Conservation (phyloP, 1,284 basidiomycete species). For the Trichosporon inkin region DNA sequence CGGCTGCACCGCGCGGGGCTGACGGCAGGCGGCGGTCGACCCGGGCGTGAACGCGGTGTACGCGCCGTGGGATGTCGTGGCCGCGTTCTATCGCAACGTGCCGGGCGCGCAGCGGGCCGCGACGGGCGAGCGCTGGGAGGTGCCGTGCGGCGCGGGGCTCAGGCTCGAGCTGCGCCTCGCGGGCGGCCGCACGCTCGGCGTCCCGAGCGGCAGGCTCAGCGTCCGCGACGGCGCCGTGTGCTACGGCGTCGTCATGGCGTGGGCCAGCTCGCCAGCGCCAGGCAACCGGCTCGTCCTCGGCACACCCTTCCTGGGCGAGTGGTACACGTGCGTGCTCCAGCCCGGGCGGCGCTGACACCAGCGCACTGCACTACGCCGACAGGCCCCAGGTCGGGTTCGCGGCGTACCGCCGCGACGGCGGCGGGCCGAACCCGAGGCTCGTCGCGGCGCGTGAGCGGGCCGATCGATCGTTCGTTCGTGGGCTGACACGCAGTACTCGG, state of each 20-base stretch:
- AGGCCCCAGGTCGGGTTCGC: constrained; percentile 42
- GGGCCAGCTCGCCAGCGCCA: constrained; percentile 38
- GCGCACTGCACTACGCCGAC: constrained; percentile 38
- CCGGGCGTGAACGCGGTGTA: constrained; percentile 43
- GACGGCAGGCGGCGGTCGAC: constrained; percentile 38
- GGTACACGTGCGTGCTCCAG: constrained; percentile 41
- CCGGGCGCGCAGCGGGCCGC: constrained; percentile 20
- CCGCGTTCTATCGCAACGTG: constrained; percentile 28
- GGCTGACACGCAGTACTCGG: constrained; percentile 34
- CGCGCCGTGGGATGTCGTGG: constrained; percentile 33
- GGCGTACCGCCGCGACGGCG: constrained; percentile 2
- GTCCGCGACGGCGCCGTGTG: constrained; percentile 31
- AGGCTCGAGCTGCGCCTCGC: constrained; percentile 34
- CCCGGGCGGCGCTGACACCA: constrained; percentile 11
- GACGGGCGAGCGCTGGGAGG: constrained; percentile 26
- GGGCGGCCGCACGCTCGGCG: constrained; percentile 29
- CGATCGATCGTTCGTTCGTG: neutral
- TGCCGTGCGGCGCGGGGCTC: constrained; percentile 41
- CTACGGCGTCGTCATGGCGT: constrained; percentile 41
- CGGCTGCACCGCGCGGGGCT: neutral
- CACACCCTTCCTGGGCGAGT: constrained; percentile 42
- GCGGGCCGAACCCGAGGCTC: neutral
- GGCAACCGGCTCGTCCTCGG: constrained; percentile 43
- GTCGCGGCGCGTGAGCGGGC: constrained; percentile 26
- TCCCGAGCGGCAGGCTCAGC: constrained; percentile 32